These are phyloP conservation scores for Allium sativum DNA, from an alignment of 106 monocot species.

Conservation along the genomic window DNA sequence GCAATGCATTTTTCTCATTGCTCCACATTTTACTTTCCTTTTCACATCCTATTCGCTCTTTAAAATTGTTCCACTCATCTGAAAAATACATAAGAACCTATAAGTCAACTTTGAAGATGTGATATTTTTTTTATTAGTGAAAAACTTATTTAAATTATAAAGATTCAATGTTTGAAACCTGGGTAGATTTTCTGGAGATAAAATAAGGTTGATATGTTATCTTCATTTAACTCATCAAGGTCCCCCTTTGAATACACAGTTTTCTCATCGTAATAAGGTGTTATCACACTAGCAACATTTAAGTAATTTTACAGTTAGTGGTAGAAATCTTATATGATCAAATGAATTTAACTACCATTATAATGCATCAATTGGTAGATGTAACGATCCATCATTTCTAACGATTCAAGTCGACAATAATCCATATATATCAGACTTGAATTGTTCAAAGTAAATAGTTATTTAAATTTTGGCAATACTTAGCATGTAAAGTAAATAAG, in stretches of 20 bases:
- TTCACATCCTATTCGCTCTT: constrained; percentile 88
- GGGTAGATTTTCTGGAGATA: constrained; percentile 98
- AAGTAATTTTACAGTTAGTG: too few relatives aligned
- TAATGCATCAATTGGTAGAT: too few relatives aligned
- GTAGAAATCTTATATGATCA: too few relatives aligned
- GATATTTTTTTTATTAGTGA: too few relatives aligned
- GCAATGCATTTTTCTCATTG: constrained; percentile 92
- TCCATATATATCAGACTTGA: too few relatives aligned
- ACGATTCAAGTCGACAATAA: too few relatives aligned
- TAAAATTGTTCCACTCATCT: constrained; percentile 99
- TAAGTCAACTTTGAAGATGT: too few relatives aligned
- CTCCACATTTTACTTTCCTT: constrained; percentile 79
- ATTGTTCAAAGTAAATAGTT: too few relatives aligned
- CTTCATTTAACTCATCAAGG: constrained; percentile 98
- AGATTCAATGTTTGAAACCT: constrained; percentile 33
- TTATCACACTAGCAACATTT: constrained; percentile 67
- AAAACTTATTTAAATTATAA: neutral
- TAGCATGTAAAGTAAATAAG: too few relatives aligned
- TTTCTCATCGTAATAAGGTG: constrained; percentile 95
- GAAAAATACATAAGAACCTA: neutral
- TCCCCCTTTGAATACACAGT: constrained; percentile 89
- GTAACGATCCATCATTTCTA: too few relatives aligned
- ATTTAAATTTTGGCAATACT: too few relatives aligned
- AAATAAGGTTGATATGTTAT: constrained; percentile 91
- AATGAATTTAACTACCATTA: too few relatives aligned